Percentiles rank a stretch among this genome's conserved stretches.
These are phyloP conservation scores for Kodamaea plutei DNA, from an alignment of 1,139 yeast genomes.

Conservation along the genomic window DNA sequence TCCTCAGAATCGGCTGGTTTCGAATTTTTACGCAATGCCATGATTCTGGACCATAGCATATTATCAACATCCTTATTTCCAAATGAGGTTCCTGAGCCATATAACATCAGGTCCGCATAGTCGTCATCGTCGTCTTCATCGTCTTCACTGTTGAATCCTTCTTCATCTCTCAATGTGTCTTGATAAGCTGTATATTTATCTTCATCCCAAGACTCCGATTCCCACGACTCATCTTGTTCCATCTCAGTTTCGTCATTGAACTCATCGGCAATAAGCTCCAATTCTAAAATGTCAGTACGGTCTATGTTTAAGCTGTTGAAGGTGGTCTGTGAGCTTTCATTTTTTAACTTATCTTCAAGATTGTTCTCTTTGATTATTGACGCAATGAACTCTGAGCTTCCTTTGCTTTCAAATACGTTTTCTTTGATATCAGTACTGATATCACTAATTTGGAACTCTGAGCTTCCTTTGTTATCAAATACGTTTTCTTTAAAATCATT, in stretches of 20 bases:
- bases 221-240: conserved; percentile 29
- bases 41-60: conserved; percentile 30
- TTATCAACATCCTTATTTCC: conserved; percentile 16
- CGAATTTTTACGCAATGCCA: conserved; percentile 17
- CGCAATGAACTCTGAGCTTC: conserved; percentile 12
- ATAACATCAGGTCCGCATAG: conserved; percentile 24
- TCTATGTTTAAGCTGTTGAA: conserved; percentile 13
- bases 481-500: conserved; percentile 4
- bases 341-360: conserved; percentile 5
- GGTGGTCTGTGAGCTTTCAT: neutral
- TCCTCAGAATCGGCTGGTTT: conserved; percentile 3
- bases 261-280: conserved; percentile 51
- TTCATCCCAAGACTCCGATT: conserved; percentile 37
- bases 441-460: too few species aligned
- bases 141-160: conserved; percentile 9
- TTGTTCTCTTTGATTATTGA: conserved; percentile 15
- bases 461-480: neutral
- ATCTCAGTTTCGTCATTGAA: conserved; percentile 31
- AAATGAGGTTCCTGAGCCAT: conserved; percentile 16
- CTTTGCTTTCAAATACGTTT: conserved; percentile 7
- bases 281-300: conserved; percentile 29
- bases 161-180: conserved; percentile 22
- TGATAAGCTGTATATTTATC: conserved; percentile 29
- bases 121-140: conserved; percentile 18
- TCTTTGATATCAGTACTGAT: too few species aligned